Conservation (phyloP, 2,329 filamentous ascomycete genomes). For the Leptographium wingfieldii region DNA sequence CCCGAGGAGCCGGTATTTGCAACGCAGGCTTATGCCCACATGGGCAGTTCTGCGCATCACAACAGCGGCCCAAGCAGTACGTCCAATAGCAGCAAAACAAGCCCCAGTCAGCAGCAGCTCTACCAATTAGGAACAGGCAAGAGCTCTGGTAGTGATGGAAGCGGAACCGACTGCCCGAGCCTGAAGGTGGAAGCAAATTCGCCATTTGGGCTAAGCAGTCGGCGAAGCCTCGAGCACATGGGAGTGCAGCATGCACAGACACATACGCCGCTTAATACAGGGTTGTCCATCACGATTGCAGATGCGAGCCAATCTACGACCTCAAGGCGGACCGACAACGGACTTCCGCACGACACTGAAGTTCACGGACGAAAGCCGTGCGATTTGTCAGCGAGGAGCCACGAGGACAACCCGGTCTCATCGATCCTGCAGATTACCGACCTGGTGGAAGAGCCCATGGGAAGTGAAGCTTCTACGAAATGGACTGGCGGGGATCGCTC, state of each 20-base stretch:
- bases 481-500: constrained; percentile 19
- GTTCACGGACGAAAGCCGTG: constrained; percentile 24
- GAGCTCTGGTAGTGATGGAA: background rate
- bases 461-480: constrained; percentile 12
- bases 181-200: constrained; percentile 40
- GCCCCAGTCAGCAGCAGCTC: constrained; percentile 18
- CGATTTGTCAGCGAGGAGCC: constrained; percentile 21
- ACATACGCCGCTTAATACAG: constrained; percentile 12
- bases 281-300: background rate
- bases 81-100: constrained; percentile 11
- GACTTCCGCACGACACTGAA: constrained; percentile 17
- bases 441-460: constrained; percentile 19
- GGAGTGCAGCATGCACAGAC: constrained; percentile 24
- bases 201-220: constrained; percentile 20
- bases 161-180: constrained; percentile 31
- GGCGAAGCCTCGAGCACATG: constrained; percentile 26
- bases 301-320: background rate
- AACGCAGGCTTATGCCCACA: constrained; percentile 30
- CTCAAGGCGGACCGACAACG: background rate
- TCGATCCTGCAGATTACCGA: constrained; percentile 23
- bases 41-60: constrained; percentile 19
- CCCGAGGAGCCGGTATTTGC: constrained; percentile 31
- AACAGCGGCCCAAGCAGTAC: background rate
- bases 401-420: constrained; percentile 13
- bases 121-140: constrained; percentile 33